Base-by-base conservation (phyloP, 2,329 filamentous ascomycete genomes). In the Trichoderma brevicompactum region DNA sequence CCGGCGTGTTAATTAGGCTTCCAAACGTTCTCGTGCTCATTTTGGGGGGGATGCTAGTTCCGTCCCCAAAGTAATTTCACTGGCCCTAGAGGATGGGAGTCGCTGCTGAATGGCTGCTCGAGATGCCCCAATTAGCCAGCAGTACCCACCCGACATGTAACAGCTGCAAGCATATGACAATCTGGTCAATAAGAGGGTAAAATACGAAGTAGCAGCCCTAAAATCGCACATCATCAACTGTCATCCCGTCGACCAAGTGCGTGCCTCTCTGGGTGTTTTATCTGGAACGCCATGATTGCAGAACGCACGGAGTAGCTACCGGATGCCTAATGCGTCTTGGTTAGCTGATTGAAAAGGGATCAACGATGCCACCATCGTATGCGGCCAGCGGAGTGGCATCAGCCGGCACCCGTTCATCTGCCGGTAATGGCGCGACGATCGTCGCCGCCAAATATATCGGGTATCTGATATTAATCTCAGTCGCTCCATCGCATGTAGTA, bases 381-480 rank as follows among this genome's bases (percentile, higher is more conserved):
- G 52, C 52, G 36, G 41, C 52, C 23, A 32, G 43, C 50, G 52
- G 61, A 55, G 61, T 56, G 52, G 43, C 52, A 64, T 64, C 44
- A 52, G 44, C 62, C 62, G 62, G 62, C 62, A 58, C 52, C 54
- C 46, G 53, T 40, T 48, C 36, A 65, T 65, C 62, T 65, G 62
- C 62, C 62, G 62, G 62, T 52, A 50, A 32, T 50, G 44, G 52
- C 53, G 62, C 43, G 53, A 56, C 43, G 62, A 65, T 65, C 62
- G 62, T 65, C 62, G 53, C 54, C 62, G 44, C 62, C 54, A 65
- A 48, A 50, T 36, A 41, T 44, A 44, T 58, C 62, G 62, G 62
- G 53, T 58, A 65, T 65, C 62, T 65, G 62, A 32, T 52, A 38
- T 46, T 32, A 65, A 65, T 65, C 62, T 65, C 46, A 44, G 36